A percentile compares a stretch with the other conserved stretches of the same genome.
These are phyloP conservation scores for Amphichorda felina DNA, from an alignment of 2,329 filamentous ascomycete genomes.

Conservation along the genomic window DNA sequence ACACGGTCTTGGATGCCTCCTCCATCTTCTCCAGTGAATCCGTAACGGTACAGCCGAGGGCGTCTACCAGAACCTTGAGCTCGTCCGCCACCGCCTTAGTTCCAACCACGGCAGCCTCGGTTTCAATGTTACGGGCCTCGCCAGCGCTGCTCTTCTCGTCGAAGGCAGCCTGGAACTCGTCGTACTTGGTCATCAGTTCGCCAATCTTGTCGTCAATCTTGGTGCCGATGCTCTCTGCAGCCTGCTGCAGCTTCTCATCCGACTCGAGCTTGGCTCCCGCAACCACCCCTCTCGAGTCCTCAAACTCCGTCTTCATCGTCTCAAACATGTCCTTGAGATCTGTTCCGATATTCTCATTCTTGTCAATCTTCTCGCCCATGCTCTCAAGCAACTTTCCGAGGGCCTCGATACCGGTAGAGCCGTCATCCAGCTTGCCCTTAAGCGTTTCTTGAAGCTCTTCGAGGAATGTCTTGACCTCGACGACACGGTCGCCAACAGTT, in stretches of 20 bases:
- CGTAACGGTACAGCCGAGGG: conserved; percentile 67
- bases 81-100: conserved; percentile 80
- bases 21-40: conserved; percentile 80
- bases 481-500: conserved; percentile 64
- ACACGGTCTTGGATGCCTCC: conserved; percentile 78
- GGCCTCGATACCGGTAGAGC: conserved; percentile 58
- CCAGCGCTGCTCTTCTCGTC: conserved; percentile 63
- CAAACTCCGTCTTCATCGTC: conserved; percentile 74
- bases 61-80: conserved; percentile 74
- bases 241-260: conserved; percentile 61
- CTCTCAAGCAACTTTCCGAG: conserved; percentile 59
- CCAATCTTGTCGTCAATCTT: conserved; percentile 57
- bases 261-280: conserved; percentile 72
- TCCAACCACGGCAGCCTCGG: conserved; percentile 60
- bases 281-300: conserved; percentile 70
- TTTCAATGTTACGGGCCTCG: conserved; percentile 61
- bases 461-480: conserved; percentile 65
- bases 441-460: conserved; percentile 69
- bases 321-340: conserved; percentile 63
- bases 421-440: conserved; percentile 65
- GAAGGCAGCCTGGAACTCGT: conserved; percentile 65
- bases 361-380: conserved; percentile 49
- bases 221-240: conserved; percentile 37
- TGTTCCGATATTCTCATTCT: conserved; percentile 44
- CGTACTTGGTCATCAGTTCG: conserved; percentile 76